Evolutionary conservation across 2,329 filamentous ascomycete genomes (phyloP), one percentile per base, ranked within the genome.

Genomic region (Phaeosphaeriaceae sp.): DNA sequence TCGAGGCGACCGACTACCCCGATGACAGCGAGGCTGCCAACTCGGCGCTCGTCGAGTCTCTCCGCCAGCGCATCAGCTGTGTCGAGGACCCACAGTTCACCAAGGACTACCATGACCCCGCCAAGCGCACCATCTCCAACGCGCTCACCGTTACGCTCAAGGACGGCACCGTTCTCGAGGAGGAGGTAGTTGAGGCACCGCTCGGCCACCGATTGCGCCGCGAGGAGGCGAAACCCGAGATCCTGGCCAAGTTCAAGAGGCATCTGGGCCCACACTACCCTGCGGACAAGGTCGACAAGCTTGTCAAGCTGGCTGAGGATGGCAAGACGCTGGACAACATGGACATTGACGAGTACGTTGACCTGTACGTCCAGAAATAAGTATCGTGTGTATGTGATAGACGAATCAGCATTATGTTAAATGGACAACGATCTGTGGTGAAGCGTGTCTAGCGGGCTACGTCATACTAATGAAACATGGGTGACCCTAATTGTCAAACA

Each of bases 211-310:
- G 90, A 66, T 85, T 95, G 75, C 86, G 95, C 66, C 88, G 94
- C 72, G 93, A 97, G 72, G 95, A 99, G 86, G 95, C 95, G 70
- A 98, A 98, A 87, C 95, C 95, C 58, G 91, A 96, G 81, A 97
- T 99, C 70, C 82, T 98, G 70, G 89, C 88, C 79, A 99, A 99
- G 86, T 99, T 92, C 84, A 90, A 93, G 89, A 89, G 91, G 77
- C 95, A 99, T 81, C 83, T 98, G 51, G 86, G 86, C 71, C 91
- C 91, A 53, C 94, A 97, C 83, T 96, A 91, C 80, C 83, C 87
- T 60, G 85, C 91, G 76, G 83, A 85, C 49, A 88, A 89, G 75
- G 92, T 97, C 51, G 86, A 94, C 81, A 85, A 95, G 82, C 85
- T 99, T 54, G 85, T 97, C 51, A 85, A 92, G 66, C 82, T 98